Evolutionary conservation across 2,329 filamentous ascomycete genomes (phyloP), one percentile per base, ranked within the genome.

Genomic region (Colletotrichum tropicale): DNA sequence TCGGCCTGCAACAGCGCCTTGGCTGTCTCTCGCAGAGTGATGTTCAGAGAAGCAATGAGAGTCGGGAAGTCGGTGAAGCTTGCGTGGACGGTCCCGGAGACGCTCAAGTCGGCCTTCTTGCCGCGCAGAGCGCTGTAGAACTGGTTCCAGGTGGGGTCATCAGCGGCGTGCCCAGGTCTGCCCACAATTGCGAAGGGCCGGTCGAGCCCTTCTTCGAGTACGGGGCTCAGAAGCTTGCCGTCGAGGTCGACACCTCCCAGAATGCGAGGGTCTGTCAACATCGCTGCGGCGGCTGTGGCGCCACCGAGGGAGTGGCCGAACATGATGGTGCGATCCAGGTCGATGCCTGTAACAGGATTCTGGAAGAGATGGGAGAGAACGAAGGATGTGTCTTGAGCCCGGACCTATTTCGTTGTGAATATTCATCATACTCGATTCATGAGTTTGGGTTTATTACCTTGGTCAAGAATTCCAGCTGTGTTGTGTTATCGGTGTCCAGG

Each of bases 261-360:
- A 70, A 88, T 81, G 4, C 84, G 77, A 1, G 71, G 70, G 61
- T 87, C 84, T 4, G 71, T 68, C 5, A 82, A 61, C 66, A 83
- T 78, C 1, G 82, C 81, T 2, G 80, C 79, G 0, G 84, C 84
- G 0, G 86, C 80, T 1, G 84, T 81, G 2, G 86, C 83, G 0
- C 85, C 85, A 1, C 85, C 85, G 6, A 86, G 78, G 0, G 85
- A 87, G 64, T 86, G 85, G 0, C 87, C 87, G 6, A 84, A 84
- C 6, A 85, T 81, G 2, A 83, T 80, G 6, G 85, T 79, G 8
- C 78, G 80, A 2, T 78, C 68, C 9, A 77, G 71, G n/a, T 85
- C 78, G 16, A 84, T 64, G 8, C 80, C 82, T 0, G 79, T 78
- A 0, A 82, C 77, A 1, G 76, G 78, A 2, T 66, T 60, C 2